phyloP scores from a whole-genome alignment of 768 basidiomycete genomes.

The Rossbeevera mucosa region DNA sequence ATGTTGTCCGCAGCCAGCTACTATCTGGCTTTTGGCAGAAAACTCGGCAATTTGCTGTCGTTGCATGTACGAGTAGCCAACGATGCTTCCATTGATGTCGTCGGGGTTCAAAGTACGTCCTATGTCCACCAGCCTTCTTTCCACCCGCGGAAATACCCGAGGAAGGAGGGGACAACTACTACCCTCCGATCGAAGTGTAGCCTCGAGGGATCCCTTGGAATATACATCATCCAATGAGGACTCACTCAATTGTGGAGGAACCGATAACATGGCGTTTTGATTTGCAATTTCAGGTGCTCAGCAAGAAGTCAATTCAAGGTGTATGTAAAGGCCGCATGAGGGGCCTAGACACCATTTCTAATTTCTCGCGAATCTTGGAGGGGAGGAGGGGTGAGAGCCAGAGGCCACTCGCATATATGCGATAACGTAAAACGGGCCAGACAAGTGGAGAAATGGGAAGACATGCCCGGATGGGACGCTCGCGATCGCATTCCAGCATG shows the following conservation, averaged over 20 bases:
- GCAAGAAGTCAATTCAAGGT: neutral
- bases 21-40: neutral
- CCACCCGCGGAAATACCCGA: neutral
- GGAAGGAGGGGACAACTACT: neutral
- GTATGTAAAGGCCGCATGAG: neutral
- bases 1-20: neutral
- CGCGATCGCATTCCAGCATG: neutral
- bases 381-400: neutral
- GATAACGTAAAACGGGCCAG: slow-evolving; percentile 16
- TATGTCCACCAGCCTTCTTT: neutral
- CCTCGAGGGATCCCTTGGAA: neutral
- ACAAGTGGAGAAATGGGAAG: neutral
- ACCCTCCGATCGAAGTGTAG: neutral
- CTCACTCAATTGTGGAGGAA: neutral
- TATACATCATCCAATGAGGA: neutral
- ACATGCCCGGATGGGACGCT: neutral
- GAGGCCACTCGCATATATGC: neutral
- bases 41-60: neutral
- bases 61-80: slow-evolving; percentile 1
- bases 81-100: neutral
- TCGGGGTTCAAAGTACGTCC: neutral
- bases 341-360: neutral
- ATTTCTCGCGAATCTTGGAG: slow-evolving; percentile 4
- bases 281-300: neutral
- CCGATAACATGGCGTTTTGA: neutral